These are phyloP conservation scores for Globisporangium viniferum DNA, from an alignment of 352 stramenopile genomes.

Conservation along the genomic window DNA sequence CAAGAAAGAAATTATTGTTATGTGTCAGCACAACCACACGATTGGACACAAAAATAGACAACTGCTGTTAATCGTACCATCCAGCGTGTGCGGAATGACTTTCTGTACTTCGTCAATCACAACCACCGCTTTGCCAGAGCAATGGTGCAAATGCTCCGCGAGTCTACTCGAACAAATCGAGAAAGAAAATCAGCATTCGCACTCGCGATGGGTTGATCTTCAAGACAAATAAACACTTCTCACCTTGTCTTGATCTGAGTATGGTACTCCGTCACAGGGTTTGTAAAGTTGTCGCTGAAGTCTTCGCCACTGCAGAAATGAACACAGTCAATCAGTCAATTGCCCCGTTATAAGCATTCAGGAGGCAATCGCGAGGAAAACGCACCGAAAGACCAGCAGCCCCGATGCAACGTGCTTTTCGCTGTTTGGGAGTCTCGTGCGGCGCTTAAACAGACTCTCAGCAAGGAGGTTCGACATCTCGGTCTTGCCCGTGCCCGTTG, in stretches of 20 bases:
- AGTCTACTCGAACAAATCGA: conserved; percentile 30
- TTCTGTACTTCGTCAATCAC: conserved; percentile 93
- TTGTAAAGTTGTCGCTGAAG: conserved; percentile 83
- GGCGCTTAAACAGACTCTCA: conserved; percentile 81
- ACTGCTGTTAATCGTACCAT: conserved; percentile 37
- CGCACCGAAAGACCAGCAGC: conserved; percentile 73
- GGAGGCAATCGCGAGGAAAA: background rate
- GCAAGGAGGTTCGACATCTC: conserved; percentile 86
- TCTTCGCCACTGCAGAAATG: conserved; percentile 60
- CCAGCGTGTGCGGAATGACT: conserved; percentile 85
- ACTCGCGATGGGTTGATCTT: background rate
- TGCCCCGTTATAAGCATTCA: background rate
- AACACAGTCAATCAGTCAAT: background rate
- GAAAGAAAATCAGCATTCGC: background rate
- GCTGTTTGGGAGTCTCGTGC: conserved; percentile 63
- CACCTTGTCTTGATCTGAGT: conserved; percentile 83
- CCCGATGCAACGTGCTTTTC: conserved; percentile 66
- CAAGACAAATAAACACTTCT: background rate
- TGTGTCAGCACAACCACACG: background rate
- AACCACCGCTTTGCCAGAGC: conserved; percentile 84
- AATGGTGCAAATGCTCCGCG: conserved; percentile 76
- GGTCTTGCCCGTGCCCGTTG: conserved; percentile 88
- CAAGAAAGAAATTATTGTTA: background rate
- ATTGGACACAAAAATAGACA: background rate
- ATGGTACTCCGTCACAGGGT: conserved; percentile 81